Evolutionary conservation across 495 filamentous ascomycete species (phyloP).

Genomic region (Neurospora sp.): DNA sequence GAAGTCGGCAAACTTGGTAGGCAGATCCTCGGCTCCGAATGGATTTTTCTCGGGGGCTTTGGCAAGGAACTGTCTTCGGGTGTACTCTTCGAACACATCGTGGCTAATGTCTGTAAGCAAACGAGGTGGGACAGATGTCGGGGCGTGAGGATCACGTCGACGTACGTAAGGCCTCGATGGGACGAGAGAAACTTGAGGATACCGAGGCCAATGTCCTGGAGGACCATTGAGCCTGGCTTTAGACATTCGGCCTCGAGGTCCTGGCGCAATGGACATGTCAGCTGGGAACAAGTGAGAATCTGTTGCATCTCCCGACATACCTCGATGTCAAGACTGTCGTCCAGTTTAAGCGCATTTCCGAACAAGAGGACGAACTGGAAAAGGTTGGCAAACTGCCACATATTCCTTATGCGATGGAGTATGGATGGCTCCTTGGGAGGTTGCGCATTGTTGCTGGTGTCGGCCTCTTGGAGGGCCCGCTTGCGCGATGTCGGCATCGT

Average conservation of each 20-base stretch:
- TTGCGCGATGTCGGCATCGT: conserved; percentile 53
- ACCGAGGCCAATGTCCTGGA: conserved; percentile 76
- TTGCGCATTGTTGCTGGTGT: conserved; percentile 18
- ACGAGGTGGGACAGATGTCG: neutral
- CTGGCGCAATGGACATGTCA: conserved; percentile 33
- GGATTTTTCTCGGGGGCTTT: conserved; percentile 77
- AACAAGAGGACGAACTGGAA: conserved; percentile 90
- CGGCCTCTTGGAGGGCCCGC: conserved; percentile 61
- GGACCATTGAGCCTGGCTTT: conserved; percentile 60
- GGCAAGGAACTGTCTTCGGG: conserved; percentile 75
- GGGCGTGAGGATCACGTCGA: conserved; percentile 6
- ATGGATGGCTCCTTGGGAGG: conserved; percentile 28
- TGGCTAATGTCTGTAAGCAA: conserved; percentile 39
- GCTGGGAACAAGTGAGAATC: neutral
- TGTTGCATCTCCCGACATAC: conserved; percentile 36
- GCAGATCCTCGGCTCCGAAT: conserved; percentile 68
- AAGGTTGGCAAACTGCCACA: conserved; percentile 92
- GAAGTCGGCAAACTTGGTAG: conserved; percentile 66
- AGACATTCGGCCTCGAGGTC: conserved; percentile 84
- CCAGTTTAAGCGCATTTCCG: conserved; percentile 77
- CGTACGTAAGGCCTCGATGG: conserved; percentile 82
- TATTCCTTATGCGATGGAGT: conserved; percentile 65
- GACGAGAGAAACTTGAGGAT: conserved; percentile 90
- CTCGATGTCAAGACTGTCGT: conserved; percentile 76
- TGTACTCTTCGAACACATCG: conserved; percentile 90